Percentiles rank a stretch among this genome's conserved stretches.
These are phyloP conservation scores for Candolleomyces efflorescens DNA, from an alignment of 768 basidiomycete species.

Conservation along the genomic window DNA sequence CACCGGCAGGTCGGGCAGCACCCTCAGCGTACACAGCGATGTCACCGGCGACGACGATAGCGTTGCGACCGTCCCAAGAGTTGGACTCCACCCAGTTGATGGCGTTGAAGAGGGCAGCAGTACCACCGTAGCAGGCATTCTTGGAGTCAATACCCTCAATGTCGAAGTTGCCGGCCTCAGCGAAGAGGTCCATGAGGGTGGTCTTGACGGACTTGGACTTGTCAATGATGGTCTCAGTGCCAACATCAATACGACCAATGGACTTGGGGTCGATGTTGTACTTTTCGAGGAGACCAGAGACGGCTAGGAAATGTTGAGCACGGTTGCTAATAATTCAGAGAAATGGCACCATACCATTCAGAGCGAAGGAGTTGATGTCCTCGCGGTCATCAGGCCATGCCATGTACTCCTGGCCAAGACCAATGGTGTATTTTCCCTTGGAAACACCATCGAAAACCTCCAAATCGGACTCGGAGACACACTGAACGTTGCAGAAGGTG, in stretches of 20 bases:
- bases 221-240: slow-evolving; percentile 99
- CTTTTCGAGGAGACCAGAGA: slow-evolving; percentile 85
- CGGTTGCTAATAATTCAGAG: neutral
- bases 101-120: slow-evolving; percentile 97
- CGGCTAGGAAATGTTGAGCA: slow-evolving; percentile 46
- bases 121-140: slow-evolving; percentile 99
- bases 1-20: slow-evolving; percentile 90
- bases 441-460: slow-evolving; percentile 93
- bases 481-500: slow-evolving; percentile 40
- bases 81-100: slow-evolving; percentile 97
- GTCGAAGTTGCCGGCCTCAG: slow-evolving; percentile 87
- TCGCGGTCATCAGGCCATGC: slow-evolving; percentile 98
- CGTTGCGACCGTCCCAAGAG: slow-evolving; percentile 97
- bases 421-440: slow-evolving; percentile 98
- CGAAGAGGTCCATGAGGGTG: slow-evolving; percentile 96
- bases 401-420: slow-evolving; percentile 97
- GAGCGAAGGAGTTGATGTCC: slow-evolving; percentile 96
- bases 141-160: slow-evolving; percentile 99
- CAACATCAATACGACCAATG: slow-evolving; percentile 96
- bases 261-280: slow-evolving; percentile 95
- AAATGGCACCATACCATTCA: slow-evolving; percentile 64
- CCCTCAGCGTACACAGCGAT: slow-evolving; percentile 99
- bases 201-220: slow-evolving; percentile 99
- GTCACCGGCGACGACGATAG: slow-evolving; percentile 94
- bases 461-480: slow-evolving; percentile 93